Base-by-base conservation (phyloP, 2,329 filamentous ascomycete genomes). In the Harringtonia aguacate region DNA sequence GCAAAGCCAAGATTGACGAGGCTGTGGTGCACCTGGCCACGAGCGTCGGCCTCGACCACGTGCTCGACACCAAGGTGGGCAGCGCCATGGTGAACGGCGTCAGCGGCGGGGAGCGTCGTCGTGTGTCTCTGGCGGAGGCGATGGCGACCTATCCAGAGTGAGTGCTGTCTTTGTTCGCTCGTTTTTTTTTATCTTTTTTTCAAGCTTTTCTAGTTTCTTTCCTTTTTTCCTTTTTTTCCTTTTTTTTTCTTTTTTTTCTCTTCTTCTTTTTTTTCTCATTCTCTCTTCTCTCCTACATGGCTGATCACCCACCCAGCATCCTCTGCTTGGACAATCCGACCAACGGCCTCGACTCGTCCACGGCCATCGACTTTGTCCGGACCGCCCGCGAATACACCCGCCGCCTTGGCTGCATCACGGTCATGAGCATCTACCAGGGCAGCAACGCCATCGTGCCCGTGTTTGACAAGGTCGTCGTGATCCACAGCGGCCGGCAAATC, bases 301-400 rank as follows among this genome's bases (percentile, higher is more conserved):
- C 24, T 27, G 10, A 27, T 10, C 15, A 73, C n/a, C n/a, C n/a
- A n/a, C n/a, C 77, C 2, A 78, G 72, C 36, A 66, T 75, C 2
- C 80, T 85, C 57, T 81, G 79, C 46, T 86, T 83, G 82, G 84
- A 80, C 50, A 84, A 84, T 46, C 77, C 73, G 2, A 84, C 79
- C 1, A 67, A 69, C 46, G 81, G 81, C 3, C 62, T 85, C 3
- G 81, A 84, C 53, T 72, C 75, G 10, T 75, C 71, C 21, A 84
- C 77, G 1, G 80, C 81, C 1, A 57, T 83, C 14, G 77, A 83
- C 52, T 85, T 81, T 45, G 75, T 79, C 7, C 71, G 75, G 48
- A 77, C 74, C 4, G 60, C 86, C 42, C 67, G 79, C 28, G 74
- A 77, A 34, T 71, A 84, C 50, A 86, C 84, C 0, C 77, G 82